Evolutionary conservation across 2,329 filamentous ascomycete genomes (phyloP).

Genomic region (Tolypocladium endophyticum): DNA sequence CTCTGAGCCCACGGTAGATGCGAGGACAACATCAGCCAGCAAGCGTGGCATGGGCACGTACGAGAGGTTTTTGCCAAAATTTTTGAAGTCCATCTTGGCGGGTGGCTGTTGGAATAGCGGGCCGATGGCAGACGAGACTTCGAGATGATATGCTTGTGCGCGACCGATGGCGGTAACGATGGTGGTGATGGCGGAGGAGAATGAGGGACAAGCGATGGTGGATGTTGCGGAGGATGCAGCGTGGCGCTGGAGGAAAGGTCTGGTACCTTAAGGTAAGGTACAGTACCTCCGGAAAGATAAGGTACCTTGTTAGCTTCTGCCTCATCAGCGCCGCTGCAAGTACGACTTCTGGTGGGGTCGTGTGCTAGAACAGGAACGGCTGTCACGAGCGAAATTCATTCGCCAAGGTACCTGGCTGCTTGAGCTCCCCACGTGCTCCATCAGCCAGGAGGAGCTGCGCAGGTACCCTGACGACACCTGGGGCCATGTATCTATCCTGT

Average conservation of each 20-base stretch:
- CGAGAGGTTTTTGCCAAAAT: conserved; percentile 45
- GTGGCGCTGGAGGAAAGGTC: neutral
- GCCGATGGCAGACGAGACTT: neutral
- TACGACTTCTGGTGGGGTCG: neutral
- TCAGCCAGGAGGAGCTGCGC: neutral
- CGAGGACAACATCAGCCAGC: neutral
- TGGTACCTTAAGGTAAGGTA: neutral
- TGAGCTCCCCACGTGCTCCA: neutral
- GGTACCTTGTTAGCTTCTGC: neutral
- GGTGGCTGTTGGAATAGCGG: neutral
- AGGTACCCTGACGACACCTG: neutral
- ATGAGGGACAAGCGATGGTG: neutral
- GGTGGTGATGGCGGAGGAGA: neutral
- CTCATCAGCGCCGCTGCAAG: neutral
- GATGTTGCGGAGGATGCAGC: neutral
- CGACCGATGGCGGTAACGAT: neutral
- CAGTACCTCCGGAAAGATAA: too few species aligned
- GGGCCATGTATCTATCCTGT: too few species aligned
- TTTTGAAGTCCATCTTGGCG: conserved; percentile 47
- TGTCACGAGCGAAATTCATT: neutral
- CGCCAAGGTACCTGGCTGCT: neutral
- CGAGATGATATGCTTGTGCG: neutral
- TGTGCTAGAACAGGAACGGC: neutral
- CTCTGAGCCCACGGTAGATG: neutral
- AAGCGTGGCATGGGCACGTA: conserved; percentile 19